Evolutionary conservation across 768 basidiomycete species (phyloP), one percentile per base, ranked within the genome.

Genomic region (Amanita rimosa): DNA sequence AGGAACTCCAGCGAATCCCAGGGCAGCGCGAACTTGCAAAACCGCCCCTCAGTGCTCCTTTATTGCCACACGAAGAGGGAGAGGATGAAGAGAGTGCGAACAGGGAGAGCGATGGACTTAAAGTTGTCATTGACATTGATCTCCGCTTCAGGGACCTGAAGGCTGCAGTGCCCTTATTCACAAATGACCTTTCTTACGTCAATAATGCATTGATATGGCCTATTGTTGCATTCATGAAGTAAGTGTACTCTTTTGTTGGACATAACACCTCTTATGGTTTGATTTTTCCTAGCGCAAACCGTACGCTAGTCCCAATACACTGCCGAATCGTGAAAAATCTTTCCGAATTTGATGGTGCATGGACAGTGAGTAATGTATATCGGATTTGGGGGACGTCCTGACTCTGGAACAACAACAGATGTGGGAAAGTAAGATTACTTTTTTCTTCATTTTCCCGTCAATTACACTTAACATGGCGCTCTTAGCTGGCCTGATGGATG

Each of bases 141-240:
- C 60, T 99, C 54, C 69, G 96, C 51, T 97, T 99, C 65, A 75
- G 93, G 43, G 96, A 99, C 65, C 60, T 99, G 60, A 97, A 97
- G 66, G 94, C 96, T 35, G 85, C 81, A 19, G 89, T 99, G 10
- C 96, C 96, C 1, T 75, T 95, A 44, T 97, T 94, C 67, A 82
- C 91, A 27, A 74, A 73, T 39, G 89, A 96, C 59, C 62, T 99
- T 50, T 88, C 88, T 38, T 90, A 95, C 58, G 84, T 89, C 53
- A 96, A 95, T 58, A 88, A 83, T 58, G 96, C 96, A 17, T 68
- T 98, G 21, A 85, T 96, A 41, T 64, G 96, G 57, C 94, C 96
- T 3, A 97, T 99, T 53, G 96, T 98, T 13, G 95, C 92, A 1
- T 99, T 99, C 61, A 94, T 97, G 82, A 96, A 96, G 93, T 94